Percentiles rank a stretch among this genome's conserved stretches.
Conservation (phyloP, 306 rosid genomes). For the Quercus rubra region DNA sequence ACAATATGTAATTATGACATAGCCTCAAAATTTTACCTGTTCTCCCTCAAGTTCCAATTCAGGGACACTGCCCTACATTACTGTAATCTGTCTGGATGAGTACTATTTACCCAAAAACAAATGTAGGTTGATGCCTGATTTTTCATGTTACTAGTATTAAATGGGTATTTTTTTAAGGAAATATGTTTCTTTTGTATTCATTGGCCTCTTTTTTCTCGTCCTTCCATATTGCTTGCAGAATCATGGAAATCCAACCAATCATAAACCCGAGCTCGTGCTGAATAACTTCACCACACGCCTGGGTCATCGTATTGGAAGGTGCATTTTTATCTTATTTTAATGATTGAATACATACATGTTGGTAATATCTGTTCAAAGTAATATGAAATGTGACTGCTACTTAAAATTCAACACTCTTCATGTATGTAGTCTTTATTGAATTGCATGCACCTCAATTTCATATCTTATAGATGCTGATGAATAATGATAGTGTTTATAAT, state of each 20-base stretch:
- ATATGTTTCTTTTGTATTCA: background rate
- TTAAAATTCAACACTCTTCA: background rate
- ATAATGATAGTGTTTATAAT: conserved; percentile 9
- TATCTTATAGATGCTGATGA: background rate
- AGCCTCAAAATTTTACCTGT: no score
- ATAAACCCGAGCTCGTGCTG: conserved; percentile 84
- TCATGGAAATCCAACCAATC: conserved; percentile 93
- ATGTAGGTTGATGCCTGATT: background rate
- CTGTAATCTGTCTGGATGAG: no score
- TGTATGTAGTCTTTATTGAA: background rate
- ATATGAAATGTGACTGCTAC: conserved; percentile 2
- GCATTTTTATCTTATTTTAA: conserved; percentile 1
- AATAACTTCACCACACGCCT: conserved; percentile 77
- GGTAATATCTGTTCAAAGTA: background rate
- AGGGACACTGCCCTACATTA: no score
- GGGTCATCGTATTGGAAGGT: conserved; percentile 96
- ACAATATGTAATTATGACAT: no score
- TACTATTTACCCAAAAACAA: no score
- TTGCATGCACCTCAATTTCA: background rate
- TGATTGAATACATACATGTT: background rate
- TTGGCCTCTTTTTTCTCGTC: background rate
- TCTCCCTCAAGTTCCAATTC: no score
- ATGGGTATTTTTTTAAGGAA: background rate
- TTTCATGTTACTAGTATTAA: background rate
- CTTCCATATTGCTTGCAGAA: conserved; percentile 43